A percentile compares a stretch with the other conserved stretches of the same genome.
Conservation (phyloP, 352 stramenopile genomes). For the Thalassiosira mediterranea region DNA sequence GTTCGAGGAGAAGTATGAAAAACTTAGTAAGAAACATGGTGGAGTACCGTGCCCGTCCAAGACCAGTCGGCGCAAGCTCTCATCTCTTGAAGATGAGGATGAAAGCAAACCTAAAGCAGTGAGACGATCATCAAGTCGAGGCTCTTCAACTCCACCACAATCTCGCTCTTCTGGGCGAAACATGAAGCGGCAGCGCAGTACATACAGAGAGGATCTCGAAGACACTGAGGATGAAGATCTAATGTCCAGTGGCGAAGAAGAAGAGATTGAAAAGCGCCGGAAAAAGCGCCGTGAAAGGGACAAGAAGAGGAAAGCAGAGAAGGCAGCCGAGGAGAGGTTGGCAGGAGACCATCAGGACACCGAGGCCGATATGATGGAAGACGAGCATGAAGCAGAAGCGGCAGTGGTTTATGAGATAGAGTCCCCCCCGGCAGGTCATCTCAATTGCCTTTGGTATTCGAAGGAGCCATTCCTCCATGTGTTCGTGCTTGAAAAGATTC, state of each 20-base stretch:
- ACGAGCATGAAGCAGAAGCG: conserved; percentile 17
- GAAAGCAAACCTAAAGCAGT: conserved; percentile 31
- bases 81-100: conserved; percentile 5
- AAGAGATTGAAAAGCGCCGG: conserved; percentile 44
- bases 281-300: conserved; percentile 54
- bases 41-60: neutral
- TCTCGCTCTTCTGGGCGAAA: conserved; percentile 36
- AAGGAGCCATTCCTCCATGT: conserved; percentile 74
- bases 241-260: conserved; percentile 59
- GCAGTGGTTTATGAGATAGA: conserved; percentile 62
- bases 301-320: conserved; percentile 25
- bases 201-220: conserved; percentile 59
- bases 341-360: conserved; percentile 15
- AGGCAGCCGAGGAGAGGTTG: conserved; percentile 18
- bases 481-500: conserved; percentile 84
- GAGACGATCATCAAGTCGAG: no score
- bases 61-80: neutral
- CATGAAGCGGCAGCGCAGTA: conserved; percentile 55
- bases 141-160: neutral
- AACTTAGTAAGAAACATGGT: conserved; percentile 54
- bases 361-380: conserved; percentile 10
- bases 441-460: conserved; percentile 83
- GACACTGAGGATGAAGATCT: conserved; percentile 72
- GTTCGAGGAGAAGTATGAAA: conserved; percentile 85
- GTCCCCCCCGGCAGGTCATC: conserved; percentile 62